Base-by-base conservation (phyloP, 139 green algal genomes). In the Chlorella sp. region DNA sequence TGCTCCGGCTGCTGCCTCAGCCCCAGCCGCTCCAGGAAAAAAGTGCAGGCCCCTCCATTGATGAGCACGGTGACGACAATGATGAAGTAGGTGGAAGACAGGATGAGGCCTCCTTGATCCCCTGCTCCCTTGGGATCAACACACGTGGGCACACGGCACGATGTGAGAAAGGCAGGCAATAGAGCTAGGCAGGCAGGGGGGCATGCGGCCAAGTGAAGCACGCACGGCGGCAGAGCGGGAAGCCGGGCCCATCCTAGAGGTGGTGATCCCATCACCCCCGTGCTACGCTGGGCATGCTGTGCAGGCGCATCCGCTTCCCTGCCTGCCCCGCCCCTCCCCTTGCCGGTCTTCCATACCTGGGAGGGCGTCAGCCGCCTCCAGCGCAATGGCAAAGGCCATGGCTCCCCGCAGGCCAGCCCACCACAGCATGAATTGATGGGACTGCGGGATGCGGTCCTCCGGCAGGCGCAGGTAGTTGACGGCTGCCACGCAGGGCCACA, bases 381-480 rank as follows among this genome's bases (percentile, higher is more conserved):
- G 82, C 19, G 92, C 79, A 61, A 96, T 90, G 4, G 94, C 93
- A 89, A 96, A 96, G 0, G 94, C 94, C 92, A 96, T 96, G 42
- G 93, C 93, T 30, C 93, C 93, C 0, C 94, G 85, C 82, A 96
- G 92, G 0, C 95, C 95, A 7, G 88, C 91, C 90, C 93, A 96
- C 94, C 94, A 96, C 76, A 96, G 71, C 91, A 96, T 92, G 60
- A 95, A 87, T 89, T 94, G 90, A 80, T 92, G 83, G 24, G 85
- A 83, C 30, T 82, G 34, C 1, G 87, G 79, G 71, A 96, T 93
- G 78, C 88, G 89, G 57, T 93, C 64, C 0, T 22, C 48, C 0
- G 87, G 89, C 48, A 48, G 34, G 3, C 93, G 89, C 73, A 95
- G 77, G 48, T 80, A 83, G 90, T 96, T 96, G 81, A 95, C 84